Percentiles rank a stretch among this genome's conserved stretches.
Evolutionary conservation across 352 stramenopile genomes (phyloP).

Genomic region (Phytophthora pluvialis): DNA sequence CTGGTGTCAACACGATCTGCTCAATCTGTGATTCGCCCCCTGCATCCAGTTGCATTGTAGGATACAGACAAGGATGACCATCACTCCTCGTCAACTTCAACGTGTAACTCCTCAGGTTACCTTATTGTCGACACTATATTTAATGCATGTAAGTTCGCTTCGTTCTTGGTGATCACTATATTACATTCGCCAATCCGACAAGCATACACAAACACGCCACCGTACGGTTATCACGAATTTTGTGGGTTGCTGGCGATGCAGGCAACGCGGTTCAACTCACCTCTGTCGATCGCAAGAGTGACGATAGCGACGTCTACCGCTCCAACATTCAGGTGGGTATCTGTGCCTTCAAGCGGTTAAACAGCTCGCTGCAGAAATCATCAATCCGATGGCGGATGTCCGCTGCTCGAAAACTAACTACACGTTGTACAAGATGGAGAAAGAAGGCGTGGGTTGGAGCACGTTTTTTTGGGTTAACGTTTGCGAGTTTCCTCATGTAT

Average conservation of each 20-base stretch:
- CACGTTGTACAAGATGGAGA: constrained; percentile 81
- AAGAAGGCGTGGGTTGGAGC: constrained; percentile 61
- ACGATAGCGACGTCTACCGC: constrained; percentile 41
- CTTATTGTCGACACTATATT: no score
- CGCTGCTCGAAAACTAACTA: constrained; percentile 70
- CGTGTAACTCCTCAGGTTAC: no score
- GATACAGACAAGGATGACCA: no score
- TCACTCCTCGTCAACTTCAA: no score
- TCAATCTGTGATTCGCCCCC: no score
- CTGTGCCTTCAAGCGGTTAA: no score
- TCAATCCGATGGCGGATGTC: constrained; percentile 79
- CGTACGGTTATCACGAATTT: constrained; percentile 22
- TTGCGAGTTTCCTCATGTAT: constrained; percentile 83
- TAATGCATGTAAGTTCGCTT: no score
- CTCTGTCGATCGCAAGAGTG: constrained; percentile 36
- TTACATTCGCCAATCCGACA: no score
- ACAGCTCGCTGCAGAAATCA: constrained; percentile 69
- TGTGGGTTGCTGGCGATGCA: constrained; percentile 6
- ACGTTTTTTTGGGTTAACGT: constrained; percentile 18
- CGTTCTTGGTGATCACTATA: no score
- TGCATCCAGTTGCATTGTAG: no score
- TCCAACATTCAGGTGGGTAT: constrained; percentile 61
- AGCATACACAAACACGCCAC: no score
- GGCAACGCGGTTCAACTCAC: constrained; percentile 54
- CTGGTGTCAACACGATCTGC: no score